Evolutionary conservation across 1,284 basidiomycete species (phyloP), one percentile per base, ranked within the genome.

Genomic region (Austropuccinia psidii): DNA sequence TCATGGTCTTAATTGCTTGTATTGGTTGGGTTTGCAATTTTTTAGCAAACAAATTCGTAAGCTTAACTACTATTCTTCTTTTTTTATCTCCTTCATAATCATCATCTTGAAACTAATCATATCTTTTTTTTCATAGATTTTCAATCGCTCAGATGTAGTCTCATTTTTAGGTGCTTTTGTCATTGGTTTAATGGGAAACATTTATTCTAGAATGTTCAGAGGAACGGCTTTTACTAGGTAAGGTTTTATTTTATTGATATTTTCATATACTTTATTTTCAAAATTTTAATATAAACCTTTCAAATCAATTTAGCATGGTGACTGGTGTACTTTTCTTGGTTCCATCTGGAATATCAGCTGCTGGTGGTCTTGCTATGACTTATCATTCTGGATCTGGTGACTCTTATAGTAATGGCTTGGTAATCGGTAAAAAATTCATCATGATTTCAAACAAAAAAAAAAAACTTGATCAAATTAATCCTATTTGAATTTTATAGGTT

Each of bases 181-280:
- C 8, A 88, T 91, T 50, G 90, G 90, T 72, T 77, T 92, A 37
- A 83, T 93, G 29, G 90, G 91, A 0, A 93, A 93, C 78, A 81
- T 89, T 1, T 93, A 93, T 80, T 91, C 90, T 73, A 84, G 90
- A 70, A 86, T 87, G 78, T 90, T 91, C 85, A 86, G 88, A n/a
- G 91, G 91, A 11, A 92, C 90, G 4, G 90, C 91, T 29, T 93
- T 93, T 81, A 91, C 90, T 5, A 88, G 88, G 4, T 93, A 91
- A 90, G 90, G 91, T 52, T 15, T 8, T 52, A n/a, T n/a, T n/a
- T n/a, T 35, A 89, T 90, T 4, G 91, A 90, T 64, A 89, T 93
- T 19, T 81, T 91, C 76, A 90, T 92, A 82, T n/a, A n/a, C n/a
- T n/a, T n/a, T n/a, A n/a, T n/a, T n/a, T n/a, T n/a, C n/a, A n/a